Base-by-base conservation (phyloP, 805 yeast genomes). In the Hanseniaspora jakobsenii region DNA sequence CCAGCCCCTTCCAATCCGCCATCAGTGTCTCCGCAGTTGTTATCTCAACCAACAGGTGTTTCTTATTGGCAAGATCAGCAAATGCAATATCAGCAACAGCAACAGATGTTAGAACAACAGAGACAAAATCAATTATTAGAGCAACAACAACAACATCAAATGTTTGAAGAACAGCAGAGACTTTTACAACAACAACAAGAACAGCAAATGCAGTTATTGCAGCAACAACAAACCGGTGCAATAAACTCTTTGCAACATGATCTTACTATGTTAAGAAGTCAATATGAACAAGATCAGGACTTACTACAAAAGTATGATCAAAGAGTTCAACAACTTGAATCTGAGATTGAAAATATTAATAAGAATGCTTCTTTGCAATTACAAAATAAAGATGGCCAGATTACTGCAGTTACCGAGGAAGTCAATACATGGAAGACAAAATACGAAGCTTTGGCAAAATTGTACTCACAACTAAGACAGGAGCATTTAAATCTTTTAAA, bases 401-500 rank as follows among this genome's bases (percentile, higher is more conserved):
- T 82, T 37, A 69, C 61, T 44, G 68, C 71, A 44, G 59, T 84
- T 36, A 85, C 80, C 54, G 87, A 82, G 44, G 94, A 86, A 61
- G 70, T 81, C 32, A 66, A 61, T 22, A 71, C 73, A 49, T 87
- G 95, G 94, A 76, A 82, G 50, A 74, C 73, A 44, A 87, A 87
- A 64, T 87, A 87, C 62, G 95, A 86, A 56, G 72, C 91, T 0
- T 69, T 87, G 50, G 95, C 95, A 5, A 84, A 84, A 55, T 67
- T 87, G 51, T 87, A 87, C 60, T 78, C 94, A 2, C 95, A 86
- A 62, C 67, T 87, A 53, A 79, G 96, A 57, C 93, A 83, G 62
- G 96, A 87, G 62, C 95, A 87, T 58, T 69, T 87, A 55, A 81
- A 78, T 50, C 63, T 86, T 46, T 69, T 87, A 56, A 70, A 81